Evolutionary conservation across 2,329 filamentous ascomycete species (phyloP), one percentile per base, ranked within the genome.

Genomic region (Aspergillus fumigatiaffinis): DNA sequence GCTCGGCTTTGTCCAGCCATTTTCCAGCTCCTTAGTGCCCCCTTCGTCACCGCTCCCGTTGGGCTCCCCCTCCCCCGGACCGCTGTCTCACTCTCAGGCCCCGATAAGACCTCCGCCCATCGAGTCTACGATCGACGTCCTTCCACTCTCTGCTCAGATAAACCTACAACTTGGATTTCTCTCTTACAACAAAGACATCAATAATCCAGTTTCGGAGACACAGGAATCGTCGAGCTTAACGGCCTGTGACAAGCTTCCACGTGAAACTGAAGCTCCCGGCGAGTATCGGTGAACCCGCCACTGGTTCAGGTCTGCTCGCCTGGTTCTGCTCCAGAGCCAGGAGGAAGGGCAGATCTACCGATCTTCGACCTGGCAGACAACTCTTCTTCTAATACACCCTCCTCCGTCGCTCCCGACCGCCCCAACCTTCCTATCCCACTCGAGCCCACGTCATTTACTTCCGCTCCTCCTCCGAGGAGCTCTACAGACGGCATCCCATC

Each of bases 331-430:
- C 64, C 66, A 71, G 75, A 76, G 72, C 74, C 73, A 73, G 75
- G 71, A 62, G 65, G 69, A 67, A 71, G 70, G 70, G 73, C 74
- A 76, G 68, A 68, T 69, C 68, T 66, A 77, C 50, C 63, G 78
- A 77, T 76, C 75, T 78, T 85, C 86, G 87, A 86, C 82, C 87
- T 90, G 88, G 88, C 87, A 83, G 83, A 88, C 84, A 83, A 85
- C 80, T 79, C 71, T 73, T 79, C 83, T 76, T 79, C 77, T 73
- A 75, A 77, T 73, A 74, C 72, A 75, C 74, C 77, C 76, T 79
- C 84, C 82, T 83, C 82, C 82, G 79, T 82, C 84, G 80, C 82
- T 80, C 78, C 87, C 84, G 87, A 87, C 86, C 76, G 82, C 80
- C 83, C 84, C 81, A 75, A 82, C 77, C 80, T 78, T 73, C 80